Percentiles rank a stretch among this genome's conserved stretches.
These are phyloP conservation scores for Rubia yunnanensis DNA, from an alignment of 257 asterid genomes.

Conservation along the genomic window DNA sequence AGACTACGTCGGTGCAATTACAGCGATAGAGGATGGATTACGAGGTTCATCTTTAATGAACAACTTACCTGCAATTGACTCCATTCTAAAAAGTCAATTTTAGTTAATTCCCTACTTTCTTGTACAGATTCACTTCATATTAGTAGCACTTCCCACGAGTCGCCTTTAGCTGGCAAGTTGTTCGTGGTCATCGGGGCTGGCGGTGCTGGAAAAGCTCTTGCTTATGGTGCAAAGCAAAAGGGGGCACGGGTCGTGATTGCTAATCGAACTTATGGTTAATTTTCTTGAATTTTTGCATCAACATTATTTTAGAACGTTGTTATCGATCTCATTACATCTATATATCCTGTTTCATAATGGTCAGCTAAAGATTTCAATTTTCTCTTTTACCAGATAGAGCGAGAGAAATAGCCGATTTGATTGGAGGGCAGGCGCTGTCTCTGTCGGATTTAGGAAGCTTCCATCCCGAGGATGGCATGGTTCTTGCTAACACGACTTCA, in stretches of 20 bases:
- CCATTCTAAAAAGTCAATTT: conserved; percentile 6
- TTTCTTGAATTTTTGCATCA: not conserved
- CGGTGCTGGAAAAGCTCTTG: conserved; percentile 97
- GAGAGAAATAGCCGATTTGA: conserved; percentile 62
- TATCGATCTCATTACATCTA: not conserved
- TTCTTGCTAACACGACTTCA: conserved; percentile 94
- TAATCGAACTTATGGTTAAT: conserved; percentile 89
- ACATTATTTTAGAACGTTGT: not conserved
- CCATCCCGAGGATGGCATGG: conserved; percentile 84
- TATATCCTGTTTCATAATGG: not conserved
- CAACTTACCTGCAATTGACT: conserved; percentile 11
- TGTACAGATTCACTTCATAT: conserved; percentile 32
- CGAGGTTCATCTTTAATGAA: conserved; percentile 44
- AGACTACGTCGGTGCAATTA: conserved; percentile 88
- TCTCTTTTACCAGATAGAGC: conserved; percentile 56
- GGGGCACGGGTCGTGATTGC: conserved; percentile 91
- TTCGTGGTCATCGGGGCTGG: conserved; percentile 96
- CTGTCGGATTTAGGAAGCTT: conserved; percentile 56
- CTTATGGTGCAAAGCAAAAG: conserved; percentile 92
- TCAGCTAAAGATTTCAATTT: conserved; percentile 1
- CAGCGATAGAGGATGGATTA: conserved; percentile 76
- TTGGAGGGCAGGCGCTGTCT: conserved; percentile 79
- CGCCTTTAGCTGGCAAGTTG: conserved; percentile 73
- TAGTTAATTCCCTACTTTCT: conserved; percentile 6
- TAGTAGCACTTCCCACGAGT: conserved; percentile 22